Percentiles rank a stretch among this genome's conserved stretches.
These are phyloP conservation scores for Alloascoidea africana DNA, from an alignment of 805 yeast genomes.

Conservation along the genomic window DNA sequence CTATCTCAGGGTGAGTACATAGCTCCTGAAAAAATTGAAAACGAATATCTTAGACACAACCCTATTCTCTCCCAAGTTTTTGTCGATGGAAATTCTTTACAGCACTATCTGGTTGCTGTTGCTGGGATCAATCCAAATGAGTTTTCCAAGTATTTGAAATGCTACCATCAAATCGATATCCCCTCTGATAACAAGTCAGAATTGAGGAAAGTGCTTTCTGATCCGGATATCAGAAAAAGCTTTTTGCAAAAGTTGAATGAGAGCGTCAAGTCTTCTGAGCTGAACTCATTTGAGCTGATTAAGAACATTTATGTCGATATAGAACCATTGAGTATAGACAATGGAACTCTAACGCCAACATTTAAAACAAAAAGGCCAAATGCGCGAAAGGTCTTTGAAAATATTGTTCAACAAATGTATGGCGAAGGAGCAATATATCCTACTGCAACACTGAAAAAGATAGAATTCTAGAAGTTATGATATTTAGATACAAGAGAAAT, in stretches of 20 bases:
- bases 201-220: conserved; percentile 16
- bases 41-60: conserved; percentile 36
- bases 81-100: conserved; percentile 48
- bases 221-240: conserved; percentile 20
- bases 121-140: conserved; percentile 43
- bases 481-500: too few species aligned
- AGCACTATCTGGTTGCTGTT: conserved; percentile 42
- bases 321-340: conserved; percentile 49
- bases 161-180: conserved; percentile 19
- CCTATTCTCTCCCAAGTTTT: conserved; percentile 38
- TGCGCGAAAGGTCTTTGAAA: too few species aligned
- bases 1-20: conserved; percentile 53
- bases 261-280: conserved; percentile 18
- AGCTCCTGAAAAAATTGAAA: conserved; percentile 66
- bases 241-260: conserved; percentile 23
- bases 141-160: conserved; percentile 15
- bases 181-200: conserved; percentile 13
- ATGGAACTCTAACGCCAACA: conserved; percentile 56
- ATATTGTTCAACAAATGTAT: too few species aligned
- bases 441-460: too few species aligned
- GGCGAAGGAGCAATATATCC: too few species aligned
- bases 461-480: too few species aligned
- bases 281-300: conserved; percentile 51
- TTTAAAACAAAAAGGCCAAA: too few species aligned
- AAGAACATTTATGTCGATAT: conserved; percentile 35